Base-by-base conservation (phyloP, 345 rosid species). In the Triadica sebifera region DNA sequence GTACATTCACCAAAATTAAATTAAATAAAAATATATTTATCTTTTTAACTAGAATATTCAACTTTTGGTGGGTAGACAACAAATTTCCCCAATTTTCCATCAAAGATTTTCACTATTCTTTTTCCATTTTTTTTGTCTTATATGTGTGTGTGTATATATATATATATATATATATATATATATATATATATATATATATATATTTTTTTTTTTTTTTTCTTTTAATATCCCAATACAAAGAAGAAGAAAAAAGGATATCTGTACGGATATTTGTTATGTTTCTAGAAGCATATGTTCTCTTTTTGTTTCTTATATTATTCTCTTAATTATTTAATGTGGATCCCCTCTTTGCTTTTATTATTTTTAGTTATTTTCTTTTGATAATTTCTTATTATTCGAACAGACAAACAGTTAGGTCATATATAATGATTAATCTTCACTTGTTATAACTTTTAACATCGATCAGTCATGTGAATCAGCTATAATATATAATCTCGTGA, bases 261-360 rank as follows among this genome's bases (percentile, higher is more conserved):
- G 67, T 25, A 69, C 20, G 70, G 67, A 67, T 43, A 55, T 71
- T 37, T 29, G 13, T 11, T 51, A 47, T 55, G 66, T 72, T 73
- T 79, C 80, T 71, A 62, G 77, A 79, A 79, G 67, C 74, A 75
- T 71, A 53, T 75, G 37, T 75, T 61, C 65, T 77, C 8, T 61
- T 20, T 55, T 43, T 50, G 16, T 74, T 3, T 8, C 3, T 55
- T n/a, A 13, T 62, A 22, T 45, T 29, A 47, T 72, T 69, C 73
- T 56, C 16, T 41, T 15, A 61, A 29, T 43, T 43, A 4, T 43
- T 43, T 29, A 29, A 29, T 29, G 34, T 29, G n/a, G n/a, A n/a
- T n/a, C n/a, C n/a, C n/a, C n/a, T n/a, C n/a, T n/a, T n/a, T 29
- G 34, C 34, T 29, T 29, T 29, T n/a, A n/a, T n/a, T n/a, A n/a